These are phyloP conservation scores for Fusarium continuum DNA, from an alignment of 2,329 filamentous ascomycete species.

Conservation along the genomic window DNA sequence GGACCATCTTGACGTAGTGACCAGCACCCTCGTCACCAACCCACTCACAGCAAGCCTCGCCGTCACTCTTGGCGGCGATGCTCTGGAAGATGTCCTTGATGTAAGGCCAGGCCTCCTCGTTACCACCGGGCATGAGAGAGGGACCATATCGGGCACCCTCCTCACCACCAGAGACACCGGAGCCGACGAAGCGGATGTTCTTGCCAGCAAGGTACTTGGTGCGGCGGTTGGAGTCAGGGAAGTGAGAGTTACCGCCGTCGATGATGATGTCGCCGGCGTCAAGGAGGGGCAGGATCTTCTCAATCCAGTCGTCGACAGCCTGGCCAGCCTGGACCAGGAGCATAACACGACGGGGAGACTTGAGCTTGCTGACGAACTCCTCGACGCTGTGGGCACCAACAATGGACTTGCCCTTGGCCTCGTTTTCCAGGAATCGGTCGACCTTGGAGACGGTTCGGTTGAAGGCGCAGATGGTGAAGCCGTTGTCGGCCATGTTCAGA, in stretches of 20 bases:
- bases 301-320: constrained; percentile 98
- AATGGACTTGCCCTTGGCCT: constrained; percentile 94
- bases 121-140: constrained; percentile 98
- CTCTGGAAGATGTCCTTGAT: constrained; percentile 99
- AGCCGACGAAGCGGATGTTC: constrained; percentile 94
- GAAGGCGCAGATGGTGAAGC: constrained; percentile 97
- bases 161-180: constrained; percentile 98
- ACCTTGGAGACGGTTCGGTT: constrained; percentile 99
- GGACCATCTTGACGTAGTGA: constrained; percentile 99
- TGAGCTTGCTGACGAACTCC: constrained; percentile 96
- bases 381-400: constrained; percentile 92
- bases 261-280: constrained; percentile 97
- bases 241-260: constrained; percentile 98
- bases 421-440: constrained; percentile 89
- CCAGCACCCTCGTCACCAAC: constrained; percentile 99
- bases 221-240: constrained; percentile 97
- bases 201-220: constrained; percentile 86
- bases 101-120: constrained; percentile 96
- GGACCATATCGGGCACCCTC: constrained; percentile 98
- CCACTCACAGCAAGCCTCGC: constrained; percentile 99
- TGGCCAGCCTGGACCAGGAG: constrained; percentile 98
- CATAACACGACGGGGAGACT: constrained; percentile 97
- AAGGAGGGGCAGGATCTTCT: constrained; percentile 85
- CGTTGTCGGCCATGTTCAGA: constrained; percentile 87
- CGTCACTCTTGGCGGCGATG: constrained; percentile 97